Base-by-base conservation (phyloP, 768 basidiomycete species). In the Lactarius pseudohatsudake region DNA sequence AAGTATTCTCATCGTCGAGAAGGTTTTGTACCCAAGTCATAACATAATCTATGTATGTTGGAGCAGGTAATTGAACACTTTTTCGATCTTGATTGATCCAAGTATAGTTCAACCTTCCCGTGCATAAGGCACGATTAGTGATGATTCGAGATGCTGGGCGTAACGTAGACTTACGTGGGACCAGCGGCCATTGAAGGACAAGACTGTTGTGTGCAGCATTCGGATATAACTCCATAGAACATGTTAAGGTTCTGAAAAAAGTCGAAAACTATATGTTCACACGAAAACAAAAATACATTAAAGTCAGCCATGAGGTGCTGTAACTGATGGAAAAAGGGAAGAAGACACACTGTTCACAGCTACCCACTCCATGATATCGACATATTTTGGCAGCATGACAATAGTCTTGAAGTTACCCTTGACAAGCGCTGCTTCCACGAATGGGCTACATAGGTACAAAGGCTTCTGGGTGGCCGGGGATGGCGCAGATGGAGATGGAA, bases 381-480 rank as follows among this genome's bases (percentile, higher is more conserved):
- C 90, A 72, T 96, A 97, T 76, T 96, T 97, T 8, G 96, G 96
- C 62, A 94, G 83, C 78, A 94, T 91, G 64, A 98, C 95, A 72
- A 98, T 98, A 3, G 95, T 97, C 81, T 96, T 98, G 82, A 97
- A 98, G 78, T 95, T 97, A 28, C 96, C 96, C 76, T 96, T 98
- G 66, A 98, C 96, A 54, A 98, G 84, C 0, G 96, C 94, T 2
- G 94, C 90, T 72, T 96, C 95, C 63, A 91, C 93, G 76, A 98
- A 98, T 3, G 96, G 96, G 62, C 91, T 91, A 76, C 91, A 96
- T 13, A 98, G 84, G 74, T 96, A 97, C 20, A 98, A 79, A 1
- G 92, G 90, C 70, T 91, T 92, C 41, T 72, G 73, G 59, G 54
- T n/a, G 67, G 57, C 7, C 82, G 81, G 15, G 82, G 80, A 3